These are phyloP conservation scores for Eucalyptus decipiens DNA, from an alignment of 345 rosid species.

Conservation along the genomic window DNA sequence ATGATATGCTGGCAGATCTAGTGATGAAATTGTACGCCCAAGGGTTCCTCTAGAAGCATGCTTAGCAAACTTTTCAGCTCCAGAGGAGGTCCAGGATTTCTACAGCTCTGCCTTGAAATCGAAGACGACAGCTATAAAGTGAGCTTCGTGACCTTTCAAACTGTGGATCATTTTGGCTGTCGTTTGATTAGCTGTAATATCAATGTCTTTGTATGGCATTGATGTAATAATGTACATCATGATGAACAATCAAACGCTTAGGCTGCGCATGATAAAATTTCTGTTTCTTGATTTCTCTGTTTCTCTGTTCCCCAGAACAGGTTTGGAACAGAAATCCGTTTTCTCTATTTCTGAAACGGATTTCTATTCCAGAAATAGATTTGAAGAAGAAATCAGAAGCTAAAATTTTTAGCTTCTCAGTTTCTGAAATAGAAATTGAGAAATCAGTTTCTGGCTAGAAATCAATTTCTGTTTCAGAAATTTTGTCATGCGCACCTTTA, in stretches of 20 bases:
- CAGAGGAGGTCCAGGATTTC: constrained; percentile 76
- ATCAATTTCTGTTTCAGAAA: no score
- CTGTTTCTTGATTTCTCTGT: no score
- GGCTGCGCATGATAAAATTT: no score
- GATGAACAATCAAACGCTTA: neutral
- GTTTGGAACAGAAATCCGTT: no score
- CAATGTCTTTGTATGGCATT: neutral
- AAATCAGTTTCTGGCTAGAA: no score
- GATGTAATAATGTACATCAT: neutral
- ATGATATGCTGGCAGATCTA: constrained; percentile 37
- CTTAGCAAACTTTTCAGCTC: constrained; percentile 66
- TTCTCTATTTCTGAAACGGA: no score
- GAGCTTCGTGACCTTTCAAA: constrained; percentile 11
- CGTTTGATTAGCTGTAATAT: neutral
- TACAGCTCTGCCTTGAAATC: constrained; percentile 85
- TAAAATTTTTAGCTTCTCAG: no score
- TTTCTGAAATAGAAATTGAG: no score
- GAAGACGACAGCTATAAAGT: constrained; percentile 89
- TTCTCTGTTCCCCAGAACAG: no score
- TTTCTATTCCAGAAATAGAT: no score
- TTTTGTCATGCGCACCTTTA: neutral
- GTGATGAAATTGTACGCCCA: constrained; percentile 82
- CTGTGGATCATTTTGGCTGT: neutral
- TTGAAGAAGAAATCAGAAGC: no score
- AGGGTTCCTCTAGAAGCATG: constrained; percentile 96